phyloP scores from a whole-genome alignment of 108 stramenopile genomes.

The Mayamaea pseudoterrestris region DNA sequence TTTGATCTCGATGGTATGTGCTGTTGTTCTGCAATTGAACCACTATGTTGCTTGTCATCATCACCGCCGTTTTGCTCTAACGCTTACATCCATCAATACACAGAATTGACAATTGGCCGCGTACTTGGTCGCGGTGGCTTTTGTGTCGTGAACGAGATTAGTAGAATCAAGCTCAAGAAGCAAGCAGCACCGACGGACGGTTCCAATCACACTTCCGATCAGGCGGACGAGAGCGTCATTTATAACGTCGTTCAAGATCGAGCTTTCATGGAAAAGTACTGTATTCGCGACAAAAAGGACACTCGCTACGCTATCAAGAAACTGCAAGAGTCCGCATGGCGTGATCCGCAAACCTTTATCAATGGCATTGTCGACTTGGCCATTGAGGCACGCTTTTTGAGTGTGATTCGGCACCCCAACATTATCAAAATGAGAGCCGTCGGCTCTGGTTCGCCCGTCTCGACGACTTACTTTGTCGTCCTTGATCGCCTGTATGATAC shows the following conservation, averaged over 20 bases:
- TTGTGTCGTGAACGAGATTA: constrained; percentile 68
- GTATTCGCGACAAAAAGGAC: constrained; percentile 50
- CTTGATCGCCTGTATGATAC: constrained; percentile 74
- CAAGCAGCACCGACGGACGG: too few relatives aligned
- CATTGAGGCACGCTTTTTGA: constrained; percentile 59
- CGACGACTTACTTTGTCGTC: constrained; percentile 54
- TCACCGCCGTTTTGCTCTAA: too few relatives aligned
- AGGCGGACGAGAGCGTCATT: constrained; percentile 41
- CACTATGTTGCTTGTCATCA: too few relatives aligned
- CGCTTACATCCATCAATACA: background rate
- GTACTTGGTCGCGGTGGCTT: constrained; percentile 78
- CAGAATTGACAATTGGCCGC: constrained; percentile 55
- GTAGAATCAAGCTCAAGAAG: constrained; percentile 18
- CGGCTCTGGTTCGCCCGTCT: constrained; percentile 13
- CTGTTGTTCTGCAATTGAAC: too few relatives aligned
- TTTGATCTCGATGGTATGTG: constrained; percentile 39
- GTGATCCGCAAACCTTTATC: constrained; percentile 46
- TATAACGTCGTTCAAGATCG: constrained; percentile 66
- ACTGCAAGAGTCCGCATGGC: constrained; percentile 39
- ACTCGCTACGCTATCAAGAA: constrained; percentile 78
- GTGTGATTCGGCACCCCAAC: constrained; percentile 74
- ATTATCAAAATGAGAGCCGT: constrained; percentile 84
- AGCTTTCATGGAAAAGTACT: constrained; percentile 53
- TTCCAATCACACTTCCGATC: background rate
- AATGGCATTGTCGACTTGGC: constrained; percentile 75